Base-by-base conservation (phyloP, 176 grass and related monocot species). In the Sorghum bicolor region DNA sequence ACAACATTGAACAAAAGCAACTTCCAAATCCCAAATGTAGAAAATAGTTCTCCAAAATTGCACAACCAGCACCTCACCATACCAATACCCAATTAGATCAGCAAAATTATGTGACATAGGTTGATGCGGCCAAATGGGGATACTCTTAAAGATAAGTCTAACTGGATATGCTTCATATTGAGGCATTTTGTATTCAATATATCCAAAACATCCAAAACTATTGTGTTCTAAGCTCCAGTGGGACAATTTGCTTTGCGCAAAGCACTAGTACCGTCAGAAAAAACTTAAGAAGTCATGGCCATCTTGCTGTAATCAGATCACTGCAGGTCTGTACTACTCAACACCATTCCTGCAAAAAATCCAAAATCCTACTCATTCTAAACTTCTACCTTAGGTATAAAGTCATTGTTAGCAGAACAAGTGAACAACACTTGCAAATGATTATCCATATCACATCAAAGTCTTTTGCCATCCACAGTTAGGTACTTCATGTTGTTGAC, bases 391-490 rank as follows among this genome's bases (percentile, higher is more conserved):
- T 84, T 48, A 47, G 32, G 43, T 36, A 8, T 36, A 13, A 22
- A 53, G 32, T 47, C 70, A 65, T 72, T 72, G 6, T 81, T 47
- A 58, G 44, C 73, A 36, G n/a, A 67, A 83, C n/a, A n/a, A n/a
- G n/a, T n/a, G n/a, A n/a, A n/a, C 12, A 43, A 47, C 30, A 74
- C 34, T 11, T 86, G 77, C 47, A 83, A 22, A 78, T 94, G 64
- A 85, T 81, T 70, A 75, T 84, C 47, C 73, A 77, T 15, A 60
- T 77, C 17, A 86, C 64, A 48, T 78, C 83, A n/a, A 70, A 85
- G 4, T 65, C 83, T 29, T 92, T 80, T 64, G 11, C 71, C 52
- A 87, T 64, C 36, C 84, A 81, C 61, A 82, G 55, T 52, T 74
- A 82, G 82, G 80, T 89, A 83, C 41, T 70, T 31, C 17, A 73